Evolutionary conservation across 768 basidiomycete species (phyloP), one percentile per base, ranked within the genome.

Genomic region (Termitomyces sp.): DNA sequence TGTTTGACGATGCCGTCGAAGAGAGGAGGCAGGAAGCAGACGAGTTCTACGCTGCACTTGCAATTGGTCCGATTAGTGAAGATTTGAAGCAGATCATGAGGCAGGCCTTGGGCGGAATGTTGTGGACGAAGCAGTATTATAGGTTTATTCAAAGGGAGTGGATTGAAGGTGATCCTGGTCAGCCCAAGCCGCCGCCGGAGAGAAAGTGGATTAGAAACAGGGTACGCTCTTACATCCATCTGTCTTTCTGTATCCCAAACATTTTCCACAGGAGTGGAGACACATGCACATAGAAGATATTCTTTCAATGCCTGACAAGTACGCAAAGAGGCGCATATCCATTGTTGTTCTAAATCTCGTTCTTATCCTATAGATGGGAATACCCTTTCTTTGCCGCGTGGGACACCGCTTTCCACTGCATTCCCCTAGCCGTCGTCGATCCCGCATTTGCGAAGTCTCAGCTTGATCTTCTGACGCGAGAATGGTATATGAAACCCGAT

Each of bases 401-500:
- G 93, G 92, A 96, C 70, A 94, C 90, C 0, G 97, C 97, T n/a
- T 99, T 99, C 79, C 97, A 99, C 68, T 98, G 96, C 66, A 94
- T 99, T 62, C 97, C 97, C 0, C 82, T 99, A 14, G 97, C 97
- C 11, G 84, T 98, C 61, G 90, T 99, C 32, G 97, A 99, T 67
- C 88, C 97, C 1, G 78, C 85, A 0, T 98, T 97, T 66, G 95
- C 97, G 24, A 99, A 99, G 78, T 95, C 96, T 70, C 97, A 99
- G 70, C 82, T 99, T 36, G 96, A 98, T 70, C 69, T 98, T 59
- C 80, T 99, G 66, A 98, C 96, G 2, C 81, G 97, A 56, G 97
- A 99, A 73, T 99, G 97, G 97, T 99, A 98, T 74, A 92, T 93
- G 90, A 97, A 97, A 70, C 97, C 97, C 1, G 96, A 98, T 69